Conservation (phyloP, 2,329 filamentous ascomycete species). For the Coniochaeta sp. region DNA sequence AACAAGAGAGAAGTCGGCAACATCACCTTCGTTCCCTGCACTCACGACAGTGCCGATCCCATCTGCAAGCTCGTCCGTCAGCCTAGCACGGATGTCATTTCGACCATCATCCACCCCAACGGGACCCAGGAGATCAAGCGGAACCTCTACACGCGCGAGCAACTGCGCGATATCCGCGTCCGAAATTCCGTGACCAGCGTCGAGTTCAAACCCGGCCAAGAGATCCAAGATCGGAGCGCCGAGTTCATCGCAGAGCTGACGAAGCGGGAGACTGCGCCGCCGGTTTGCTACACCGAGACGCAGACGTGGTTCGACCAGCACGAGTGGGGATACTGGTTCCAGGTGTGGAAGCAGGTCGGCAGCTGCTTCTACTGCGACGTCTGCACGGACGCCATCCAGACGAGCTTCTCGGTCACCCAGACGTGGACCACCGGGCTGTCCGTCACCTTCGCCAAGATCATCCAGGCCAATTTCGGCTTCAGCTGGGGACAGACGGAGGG, state of each 20-base stretch:
- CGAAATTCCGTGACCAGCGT: not conserved
- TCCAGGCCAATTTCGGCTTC: no score
- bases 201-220: not conserved
- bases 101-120: not conserved
- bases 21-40: not conserved
- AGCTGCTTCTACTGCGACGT: not conserved
- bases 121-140: not conserved
- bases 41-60: not conserved
- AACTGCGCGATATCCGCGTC: not conserved
- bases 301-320: not conserved
- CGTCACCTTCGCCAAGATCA: not conserved
- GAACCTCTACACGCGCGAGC: not conserved
- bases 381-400: not conserved
- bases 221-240: not conserved
- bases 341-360: not conserved
- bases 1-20: not conserved
- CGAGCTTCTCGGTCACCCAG: not conserved
- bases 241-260: not conserved
- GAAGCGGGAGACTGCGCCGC: not conserved
- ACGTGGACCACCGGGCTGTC: not conserved
- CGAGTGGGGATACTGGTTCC: not conserved
- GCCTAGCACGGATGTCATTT: not conserved
- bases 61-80: not conserved
- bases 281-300: not conserved
- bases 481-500: not conserved